Base-by-base conservation (phyloP, 352 stramenopile species). In the Phytophthora megakarya region DNA sequence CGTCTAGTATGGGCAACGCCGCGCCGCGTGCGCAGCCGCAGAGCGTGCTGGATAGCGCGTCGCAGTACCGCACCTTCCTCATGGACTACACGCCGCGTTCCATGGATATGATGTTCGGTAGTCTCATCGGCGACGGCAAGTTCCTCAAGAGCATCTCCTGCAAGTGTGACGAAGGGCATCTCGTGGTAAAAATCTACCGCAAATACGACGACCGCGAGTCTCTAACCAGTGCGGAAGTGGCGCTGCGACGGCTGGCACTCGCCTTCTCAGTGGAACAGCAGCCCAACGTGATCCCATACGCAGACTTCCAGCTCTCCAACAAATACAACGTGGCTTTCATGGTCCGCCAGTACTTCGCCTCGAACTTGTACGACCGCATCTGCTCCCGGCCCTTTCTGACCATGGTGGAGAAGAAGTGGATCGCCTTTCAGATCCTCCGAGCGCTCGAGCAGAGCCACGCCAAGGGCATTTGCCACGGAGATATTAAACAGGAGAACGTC, bases 401-500 rank as follows among this genome's bases (percentile, higher is more conserved):
- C 9, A 84, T 81, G 60, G 84, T 98, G 55, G 97, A 99, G 80
- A 98, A 99, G 76, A 95, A 97, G 32, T 99, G 96, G 95, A 97
- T 99, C 39, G 84, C 92, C 6, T 99, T 98, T 76, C 97, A 99
- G 74, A 83, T 99, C 49, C 67, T 99, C 3, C 75, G 88, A 44
- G 96, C 97, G 16, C 71, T 99, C 10, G 90, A 98, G 57, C 89
- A 98, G 65, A 92, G 95, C 43, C 97, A 99, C 67, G 73, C 80
- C 15, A 94, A 89, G 22, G 90, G 88, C 1, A 90, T 99, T 26
- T 97, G 90, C 55, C 98, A 99, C 70, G 97, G 97, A 45, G 97
- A 99, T 69, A 93, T 99, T 48, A 99, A 98, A 58, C 92, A 97
- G 50, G 96, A 99, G 71, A 99, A 99, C 80, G 88, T 99, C 66